These are phyloP conservation scores for Drechmeria coniospora DNA, from an alignment of 2,329 filamentous ascomycete species.

Conservation along the genomic window DNA sequence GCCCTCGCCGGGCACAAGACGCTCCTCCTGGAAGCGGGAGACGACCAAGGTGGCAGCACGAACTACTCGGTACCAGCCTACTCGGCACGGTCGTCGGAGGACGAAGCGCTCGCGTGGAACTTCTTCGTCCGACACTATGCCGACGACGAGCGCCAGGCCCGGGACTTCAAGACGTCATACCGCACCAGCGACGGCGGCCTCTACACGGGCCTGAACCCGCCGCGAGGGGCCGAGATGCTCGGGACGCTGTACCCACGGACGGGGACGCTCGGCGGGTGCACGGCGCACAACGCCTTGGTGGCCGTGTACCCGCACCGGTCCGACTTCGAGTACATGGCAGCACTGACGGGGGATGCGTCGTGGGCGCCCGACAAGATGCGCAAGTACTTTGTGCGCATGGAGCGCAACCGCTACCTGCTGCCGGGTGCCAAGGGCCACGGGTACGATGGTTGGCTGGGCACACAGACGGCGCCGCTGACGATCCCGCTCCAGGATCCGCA, in stretches of 20 bases:
- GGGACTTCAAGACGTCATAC: constrained; percentile 45
- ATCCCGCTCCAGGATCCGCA: constrained; percentile 36
- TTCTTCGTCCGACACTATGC: constrained; percentile 49
- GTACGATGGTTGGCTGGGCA: constrained; percentile 39
- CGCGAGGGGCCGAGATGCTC: constrained; percentile 21
- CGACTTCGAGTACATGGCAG: constrained; percentile 43
- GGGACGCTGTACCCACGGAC: constrained; percentile 32
- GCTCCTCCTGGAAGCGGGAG: constrained; percentile 45
- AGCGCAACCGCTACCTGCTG: constrained; percentile 33
- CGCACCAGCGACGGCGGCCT: constrained; percentile 30
- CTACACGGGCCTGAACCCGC: constrained; percentile 28
- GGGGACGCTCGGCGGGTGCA: constrained; percentile 32
- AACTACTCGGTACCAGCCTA: constrained; percentile 38
- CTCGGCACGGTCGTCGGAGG: constrained; percentile 28
- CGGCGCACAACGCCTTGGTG: constrained; percentile 46
- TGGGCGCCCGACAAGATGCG: constrained; percentile 47
- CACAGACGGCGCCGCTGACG: constrained; percentile 31
- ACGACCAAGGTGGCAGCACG: constrained; percentile 33
- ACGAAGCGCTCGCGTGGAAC: constrained; percentile 42
- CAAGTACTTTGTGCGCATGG: constrained; percentile 39
- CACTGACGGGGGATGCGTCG: constrained; percentile 41
- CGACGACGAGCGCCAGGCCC: constrained; percentile 33
- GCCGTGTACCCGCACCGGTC: constrained; percentile 40
- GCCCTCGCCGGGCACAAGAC: constrained; percentile 43
- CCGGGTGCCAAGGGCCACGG: constrained; percentile 32